A percentile compares a stretch with the other conserved stretches of the same genome.
phyloP scores from a whole-genome alignment of 2,329 filamentous ascomycete genomes.

The Aspergillus sp. region DNA sequence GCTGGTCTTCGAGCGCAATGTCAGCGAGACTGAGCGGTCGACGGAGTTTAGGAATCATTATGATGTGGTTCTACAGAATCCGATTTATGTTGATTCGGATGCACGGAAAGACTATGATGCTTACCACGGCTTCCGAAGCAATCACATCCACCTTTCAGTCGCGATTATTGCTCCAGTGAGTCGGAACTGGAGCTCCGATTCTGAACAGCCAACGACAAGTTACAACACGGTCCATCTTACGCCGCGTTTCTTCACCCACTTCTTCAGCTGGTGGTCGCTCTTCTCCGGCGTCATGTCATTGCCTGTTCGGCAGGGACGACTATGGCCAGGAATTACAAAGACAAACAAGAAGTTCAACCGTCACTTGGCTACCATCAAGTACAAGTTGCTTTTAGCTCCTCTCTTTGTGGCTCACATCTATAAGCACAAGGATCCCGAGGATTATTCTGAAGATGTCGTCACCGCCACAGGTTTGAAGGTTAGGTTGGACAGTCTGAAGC shows the following conservation, averaged over 20 bases:
- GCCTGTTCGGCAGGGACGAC: slow-evolving; percentile 85
- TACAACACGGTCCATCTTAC: slow-evolving; percentile 97
- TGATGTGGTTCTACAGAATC: slow-evolving; percentile 82
- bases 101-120: slow-evolving; percentile 76
- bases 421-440: slow-evolving; percentile 95
- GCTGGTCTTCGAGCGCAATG: slow-evolving; percentile 86
- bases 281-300: slow-evolving; percentile 95
- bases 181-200: slow-evolving; percentile 80
- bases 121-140: slow-evolving; percentile 93
- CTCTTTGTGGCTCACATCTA: slow-evolving; percentile 96
- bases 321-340: slow-evolving; percentile 93
- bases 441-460: slow-evolving; percentile 75
- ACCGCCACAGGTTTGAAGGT: slow-evolving; percentile 97
- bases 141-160: slow-evolving; percentile 94
- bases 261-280: slow-evolving; percentile 96
- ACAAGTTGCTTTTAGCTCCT: slow-evolving; percentile 88
- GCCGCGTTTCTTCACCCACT: slow-evolving; percentile 96
- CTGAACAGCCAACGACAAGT: slow-evolving; percentile 76
- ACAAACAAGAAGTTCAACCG: slow-evolving; percentile 98
- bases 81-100: slow-evolving; percentile 67
- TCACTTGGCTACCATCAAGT: slow-evolving; percentile 98
- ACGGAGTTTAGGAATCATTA: slow-evolving; percentile 95
- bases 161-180: slow-evolving; percentile 85
- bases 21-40: slow-evolving; percentile 71
- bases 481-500: slow-evolving; percentile 93